A percentile compares a stretch with the other conserved stretches of the same genome.
Conservation (phyloP, 1,139 yeast genomes). For the Hemisphaericaspora subhashii region DNA sequence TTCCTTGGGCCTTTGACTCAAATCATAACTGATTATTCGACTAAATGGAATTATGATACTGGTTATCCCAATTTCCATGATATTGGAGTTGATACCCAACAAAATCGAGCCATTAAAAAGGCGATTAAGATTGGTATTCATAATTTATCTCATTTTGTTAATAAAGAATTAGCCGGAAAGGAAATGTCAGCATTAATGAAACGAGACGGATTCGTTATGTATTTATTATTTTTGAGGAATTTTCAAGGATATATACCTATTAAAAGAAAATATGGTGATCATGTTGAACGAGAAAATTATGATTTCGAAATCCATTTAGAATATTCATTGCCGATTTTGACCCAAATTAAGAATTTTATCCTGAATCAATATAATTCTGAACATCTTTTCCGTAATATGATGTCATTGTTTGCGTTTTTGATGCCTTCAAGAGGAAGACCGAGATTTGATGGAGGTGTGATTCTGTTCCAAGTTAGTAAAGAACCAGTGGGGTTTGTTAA, state of each 20-base stretch:
- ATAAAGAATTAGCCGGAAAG: constrained; percentile 26
- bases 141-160: constrained; percentile 46
- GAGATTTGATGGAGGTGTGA: constrained; percentile 35
- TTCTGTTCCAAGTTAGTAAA: constrained; percentile 46
- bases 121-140: constrained; percentile 39
- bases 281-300: constrained; percentile 57
- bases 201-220: constrained; percentile 33
- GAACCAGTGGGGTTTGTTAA: constrained; percentile 56
- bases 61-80: constrained; percentile 34
- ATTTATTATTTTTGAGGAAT: constrained; percentile 43
- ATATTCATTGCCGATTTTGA: constrained; percentile 48
- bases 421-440: constrained; percentile 20
- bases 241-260: constrained; percentile 62
- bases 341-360: constrained; percentile 46
- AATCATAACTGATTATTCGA: constrained; percentile 42
- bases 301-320: constrained; percentile 51
- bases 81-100: constrained; percentile 18
- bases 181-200: constrained; percentile 24
- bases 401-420: constrained; percentile 20
- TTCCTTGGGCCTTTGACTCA: constrained; percentile 49
- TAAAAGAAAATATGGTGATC: constrained; percentile 63
- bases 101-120: constrained; percentile 23
- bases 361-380: constrained; percentile 25
- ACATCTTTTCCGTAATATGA: constrained; percentile 19
- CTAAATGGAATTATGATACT: constrained; percentile 25